Conservation (phyloP, 2,329 filamentous ascomycete genomes). For the Leptodontidium sp. region DNA sequence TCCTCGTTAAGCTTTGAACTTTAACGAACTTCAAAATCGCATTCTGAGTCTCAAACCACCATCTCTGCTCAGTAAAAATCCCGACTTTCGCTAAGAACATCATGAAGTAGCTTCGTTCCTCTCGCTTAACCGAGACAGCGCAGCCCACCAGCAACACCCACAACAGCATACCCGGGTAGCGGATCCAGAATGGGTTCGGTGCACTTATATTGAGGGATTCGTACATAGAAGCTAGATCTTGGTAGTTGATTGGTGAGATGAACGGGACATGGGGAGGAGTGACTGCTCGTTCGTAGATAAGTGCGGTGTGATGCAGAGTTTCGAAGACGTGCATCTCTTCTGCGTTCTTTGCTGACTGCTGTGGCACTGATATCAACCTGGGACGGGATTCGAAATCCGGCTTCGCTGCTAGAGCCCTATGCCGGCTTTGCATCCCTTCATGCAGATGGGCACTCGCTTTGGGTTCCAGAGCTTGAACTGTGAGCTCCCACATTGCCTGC, state of each 20-base stretch:
- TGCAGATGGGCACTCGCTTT: neutral
- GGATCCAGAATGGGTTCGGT: constrained; percentile 12
- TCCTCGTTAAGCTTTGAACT: neutral
- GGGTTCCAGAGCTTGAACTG: neutral
- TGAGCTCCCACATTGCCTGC: neutral
- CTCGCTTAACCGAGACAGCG: neutral
- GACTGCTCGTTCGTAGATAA: constrained; percentile 13
- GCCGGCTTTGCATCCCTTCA: neutral
- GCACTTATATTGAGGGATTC: neutral
- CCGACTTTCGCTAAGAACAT: constrained; percentile 13
- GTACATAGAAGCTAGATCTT: constrained; percentile 8
- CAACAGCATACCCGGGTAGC: neutral
- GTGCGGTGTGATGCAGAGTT: neutral
- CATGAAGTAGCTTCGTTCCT: constrained; percentile 13
- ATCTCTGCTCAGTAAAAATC: neutral
- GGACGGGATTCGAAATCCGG: neutral
- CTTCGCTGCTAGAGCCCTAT: neutral
- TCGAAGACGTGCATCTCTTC: constrained; percentile 14
- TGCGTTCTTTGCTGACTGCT: neutral
- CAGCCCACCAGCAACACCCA: constrained; percentile 17
- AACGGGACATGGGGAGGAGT: neutral
- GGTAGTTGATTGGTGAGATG: neutral
- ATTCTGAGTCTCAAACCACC: neutral
- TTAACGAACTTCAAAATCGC: constrained; percentile 4
- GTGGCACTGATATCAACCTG: neutral